Evolutionary conservation across 2,329 filamentous ascomycete genomes (phyloP).

Genomic region (Ceratocystis eucalypticola): DNA sequence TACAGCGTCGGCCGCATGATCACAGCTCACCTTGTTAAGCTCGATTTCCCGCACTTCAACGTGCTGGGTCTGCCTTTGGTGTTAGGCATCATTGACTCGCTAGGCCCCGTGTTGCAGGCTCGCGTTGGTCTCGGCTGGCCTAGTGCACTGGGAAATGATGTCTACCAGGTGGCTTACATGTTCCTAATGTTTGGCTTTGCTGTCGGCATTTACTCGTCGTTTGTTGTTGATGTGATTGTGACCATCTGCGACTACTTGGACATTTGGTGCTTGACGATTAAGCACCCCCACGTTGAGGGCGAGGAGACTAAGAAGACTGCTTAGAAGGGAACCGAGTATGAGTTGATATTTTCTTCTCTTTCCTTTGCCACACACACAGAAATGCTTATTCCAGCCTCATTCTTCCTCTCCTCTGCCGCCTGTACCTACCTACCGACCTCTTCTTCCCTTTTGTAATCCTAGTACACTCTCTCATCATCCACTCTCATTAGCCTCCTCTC

Average conservation of each 20-base stretch:
- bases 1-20: slow-evolving; percentile 96
- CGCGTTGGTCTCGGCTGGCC: slow-evolving; percentile 57
- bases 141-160: slow-evolving; percentile 55
- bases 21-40: slow-evolving; percentile 78
- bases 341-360: neutral
- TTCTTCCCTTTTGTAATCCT: neutral
- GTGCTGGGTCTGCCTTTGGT: slow-evolving; percentile 66
- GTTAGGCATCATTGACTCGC: slow-evolving; percentile 64
- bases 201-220: slow-evolving; percentile 89
- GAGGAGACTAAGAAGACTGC: slow-evolving; percentile 31
- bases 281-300: slow-evolving; percentile 52
- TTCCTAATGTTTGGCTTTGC: slow-evolving; percentile 77
- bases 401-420: neutral
- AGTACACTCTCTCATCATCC: neutral
- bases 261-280: slow-evolving; percentile 97
- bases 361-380: neutral
- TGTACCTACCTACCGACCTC: too few species aligned
- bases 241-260: slow-evolving; percentile 97
- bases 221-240: slow-evolving; percentile 92
- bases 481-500: neutral
- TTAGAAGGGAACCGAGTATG: slow-evolving; percentile 14
- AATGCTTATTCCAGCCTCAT: neutral
- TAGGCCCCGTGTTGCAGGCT: slow-evolving; percentile 54
- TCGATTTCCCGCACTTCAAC: slow-evolving; percentile 82
- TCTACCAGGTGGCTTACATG: slow-evolving; percentile 85